Percentiles rank a stretch among this genome's conserved stretches.
Evolutionary conservation across 2,329 filamentous ascomycete genomes (phyloP).

Genomic region (Neodidymelliopsis sp.): DNA sequence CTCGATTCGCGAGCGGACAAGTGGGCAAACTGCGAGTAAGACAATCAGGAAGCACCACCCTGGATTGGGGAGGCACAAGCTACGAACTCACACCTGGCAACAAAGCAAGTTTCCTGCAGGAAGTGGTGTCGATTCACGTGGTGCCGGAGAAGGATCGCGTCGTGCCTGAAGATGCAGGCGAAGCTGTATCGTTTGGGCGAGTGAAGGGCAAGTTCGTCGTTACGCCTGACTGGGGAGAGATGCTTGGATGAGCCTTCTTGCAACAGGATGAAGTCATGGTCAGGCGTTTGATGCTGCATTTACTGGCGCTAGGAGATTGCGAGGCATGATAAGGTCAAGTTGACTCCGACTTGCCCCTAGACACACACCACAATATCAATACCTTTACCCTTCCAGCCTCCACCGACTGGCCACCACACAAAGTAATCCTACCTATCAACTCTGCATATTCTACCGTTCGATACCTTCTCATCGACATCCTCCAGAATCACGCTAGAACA

Average conservation of each 20-base stretch:
- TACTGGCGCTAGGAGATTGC: background rate
- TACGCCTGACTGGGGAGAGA: constrained; percentile 65
- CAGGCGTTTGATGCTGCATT: constrained; percentile 7
- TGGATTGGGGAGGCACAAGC: constrained; percentile 69
- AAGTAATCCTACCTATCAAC: no score
- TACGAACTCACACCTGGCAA: constrained; percentile 65
- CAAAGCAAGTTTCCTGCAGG: constrained; percentile 66
- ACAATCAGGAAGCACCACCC: constrained; percentile 65
- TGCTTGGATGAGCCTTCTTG: constrained; percentile 46
- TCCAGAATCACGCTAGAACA: constrained; percentile 6
- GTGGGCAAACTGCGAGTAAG: constrained; percentile 70
- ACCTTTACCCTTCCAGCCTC: no score
- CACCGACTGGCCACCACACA: no score
- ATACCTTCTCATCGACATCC: constrained; percentile 1
- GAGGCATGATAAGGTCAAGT: no score
- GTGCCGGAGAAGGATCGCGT: constrained; percentile 46
- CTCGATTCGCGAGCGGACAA: constrained; percentile 59
- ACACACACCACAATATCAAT: no score
- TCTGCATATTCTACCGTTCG: no score
- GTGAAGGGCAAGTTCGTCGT: constrained; percentile 71
- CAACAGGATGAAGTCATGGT: background rate
- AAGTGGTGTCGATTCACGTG: constrained; percentile 57
- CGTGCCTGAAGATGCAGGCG: constrained; percentile 48
- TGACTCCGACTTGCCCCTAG: no score
- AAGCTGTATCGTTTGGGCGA: constrained; percentile 65